Percentiles rank a stretch among this genome's conserved stretches.
Evolutionary conservation across 2,329 filamentous ascomycete species (phyloP).

Genomic region (Exophiala bonariae): DNA sequence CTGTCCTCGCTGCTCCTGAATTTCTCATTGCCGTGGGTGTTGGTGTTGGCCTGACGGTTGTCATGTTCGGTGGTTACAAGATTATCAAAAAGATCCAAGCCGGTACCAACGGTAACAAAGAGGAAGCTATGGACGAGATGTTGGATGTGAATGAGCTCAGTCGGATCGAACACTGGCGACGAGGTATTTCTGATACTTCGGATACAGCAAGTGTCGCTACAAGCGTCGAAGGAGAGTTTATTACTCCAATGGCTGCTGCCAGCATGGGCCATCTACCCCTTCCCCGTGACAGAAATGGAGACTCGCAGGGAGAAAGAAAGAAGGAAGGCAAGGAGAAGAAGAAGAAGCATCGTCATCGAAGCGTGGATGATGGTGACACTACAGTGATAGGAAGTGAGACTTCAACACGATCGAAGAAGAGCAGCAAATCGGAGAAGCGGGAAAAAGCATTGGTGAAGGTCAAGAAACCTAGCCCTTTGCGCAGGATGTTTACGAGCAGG

Average conservation of each 20-base stretch:
- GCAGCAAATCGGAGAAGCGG: constrained; percentile 18
- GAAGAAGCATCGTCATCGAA: constrained; percentile 22
- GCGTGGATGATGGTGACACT: constrained; percentile 14
- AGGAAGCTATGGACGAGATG: constrained; percentile 54
- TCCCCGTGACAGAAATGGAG: constrained; percentile 22
- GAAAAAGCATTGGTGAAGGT: constrained; percentile 27
- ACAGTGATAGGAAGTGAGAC: constrained; percentile 21
- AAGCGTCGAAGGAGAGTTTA: constrained; percentile 65
- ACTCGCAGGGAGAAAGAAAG: constrained; percentile 27
- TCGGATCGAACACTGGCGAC: constrained; percentile 62
- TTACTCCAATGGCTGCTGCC: constrained; percentile 58
- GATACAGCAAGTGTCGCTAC: constrained; percentile 44
- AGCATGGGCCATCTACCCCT: constrained; percentile 43
- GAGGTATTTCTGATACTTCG: constrained; percentile 61
- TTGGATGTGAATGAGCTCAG: constrained; percentile 50
- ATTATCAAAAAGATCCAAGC: constrained; percentile 82
- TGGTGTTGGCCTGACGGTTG: constrained; percentile 87
- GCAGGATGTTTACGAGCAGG: constrained; percentile 26
- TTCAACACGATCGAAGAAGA: constrained; percentile 15
- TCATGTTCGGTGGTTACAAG: constrained; percentile 95
- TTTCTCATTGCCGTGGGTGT: constrained; percentile 92
- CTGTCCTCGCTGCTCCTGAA: constrained; percentile 82
- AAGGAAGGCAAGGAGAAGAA: constrained; percentile 31
- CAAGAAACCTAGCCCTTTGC: constrained; percentile 39
- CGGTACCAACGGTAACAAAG: constrained; percentile 30